Evolutionary conservation across 31 red algal genomes (phyloP), one percentile per base, ranked within the genome.

Genomic region (Endocladia muricata): DNA sequence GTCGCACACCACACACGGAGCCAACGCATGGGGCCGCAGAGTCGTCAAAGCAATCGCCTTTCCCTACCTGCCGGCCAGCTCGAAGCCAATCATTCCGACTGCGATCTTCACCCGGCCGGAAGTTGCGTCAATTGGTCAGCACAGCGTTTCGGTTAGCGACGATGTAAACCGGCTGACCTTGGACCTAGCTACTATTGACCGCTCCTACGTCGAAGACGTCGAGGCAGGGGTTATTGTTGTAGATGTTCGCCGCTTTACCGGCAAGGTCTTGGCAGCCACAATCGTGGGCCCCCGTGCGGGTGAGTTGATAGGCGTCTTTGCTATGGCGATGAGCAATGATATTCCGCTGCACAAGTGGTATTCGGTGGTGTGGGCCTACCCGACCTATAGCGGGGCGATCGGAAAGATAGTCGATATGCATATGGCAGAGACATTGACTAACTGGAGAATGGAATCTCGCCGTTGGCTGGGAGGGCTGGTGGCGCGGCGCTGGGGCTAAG

Each of bases 221-320:
- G 59, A 22, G 4, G 68, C 55, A 1, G 35, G 31, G 28, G 83
- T 76, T 6, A 21, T n/a, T 87, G 37, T 76, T 81, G 17, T 32
- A 61, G 4, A 80, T 87, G 35, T 41, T 34, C 11, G 42, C 28
- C 7, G 63, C 70, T 54, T n/a, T 37, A 47, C 83, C 9, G 83
- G 68, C 76, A 32, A 34, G 7, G 81, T 87, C 36, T n/a, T 87
- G 8, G 83, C 77, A 25, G 83, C 75, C 2, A 71, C 78, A 7
- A 66, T 80, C 36, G 48, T 69, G 9, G 83, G 76, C 9, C 30
- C 49, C 1, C 48, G 56, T 4, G 83, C 81, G 22, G 81, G 81
- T n/a, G 41, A 85, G 26, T 67, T 85, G 81, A 85, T 85, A 74
- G 49, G 47, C 34, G 83, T 82, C 41, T 26, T 80, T 34, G 81